Conservation (phyloP, 2,329 filamentous ascomycete species). For the Alternaria arborescens region DNA sequence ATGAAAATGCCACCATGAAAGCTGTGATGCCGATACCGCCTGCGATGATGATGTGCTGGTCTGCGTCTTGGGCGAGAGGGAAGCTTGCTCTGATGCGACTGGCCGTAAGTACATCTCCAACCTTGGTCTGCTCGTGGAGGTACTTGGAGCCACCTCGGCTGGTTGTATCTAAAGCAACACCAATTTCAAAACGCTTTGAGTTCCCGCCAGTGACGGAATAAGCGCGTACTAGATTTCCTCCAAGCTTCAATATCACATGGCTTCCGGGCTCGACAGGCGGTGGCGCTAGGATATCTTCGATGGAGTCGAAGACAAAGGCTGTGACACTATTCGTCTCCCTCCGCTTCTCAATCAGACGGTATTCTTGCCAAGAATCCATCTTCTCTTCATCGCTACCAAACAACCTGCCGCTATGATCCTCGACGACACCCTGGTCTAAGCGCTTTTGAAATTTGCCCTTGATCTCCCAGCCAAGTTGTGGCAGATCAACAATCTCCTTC, state of each 20-base stretch:
- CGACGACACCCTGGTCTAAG: conserved; percentile 57
- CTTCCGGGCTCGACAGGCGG: conserved; percentile 57
- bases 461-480: conserved; percentile 60
- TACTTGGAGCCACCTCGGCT: conserved; percentile 70
- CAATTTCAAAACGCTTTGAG: conserved; percentile 63
- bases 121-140: conserved; percentile 60
- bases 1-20: conserved; percentile 62
- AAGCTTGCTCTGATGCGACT: conserved; percentile 62
- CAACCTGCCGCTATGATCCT: conserved; percentile 41
- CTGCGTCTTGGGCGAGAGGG: conserved; percentile 57
- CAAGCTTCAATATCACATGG: conserved; percentile 66
- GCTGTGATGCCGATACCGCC: conserved; percentile 74
- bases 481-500: conserved; percentile 52
- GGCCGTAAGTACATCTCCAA: conserved; percentile 62
- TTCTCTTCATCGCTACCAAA: conserved; percentile 36
- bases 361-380: conserved; percentile 49
- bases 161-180: conserved; percentile 63
- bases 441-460: conserved; percentile 62
- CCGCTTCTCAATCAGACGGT: conserved; percentile 60
- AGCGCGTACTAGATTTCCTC: conserved; percentile 64
- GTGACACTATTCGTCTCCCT: conserved; percentile 61
- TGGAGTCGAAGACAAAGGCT: conserved; percentile 63
- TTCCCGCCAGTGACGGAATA: conserved; percentile 68
- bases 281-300: conserved; percentile 42
- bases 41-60: conserved; percentile 69